phyloP scores from a whole-genome alignment of 2,329 filamentous ascomycete species.

The Pseudogymnoascus sp. region DNA sequence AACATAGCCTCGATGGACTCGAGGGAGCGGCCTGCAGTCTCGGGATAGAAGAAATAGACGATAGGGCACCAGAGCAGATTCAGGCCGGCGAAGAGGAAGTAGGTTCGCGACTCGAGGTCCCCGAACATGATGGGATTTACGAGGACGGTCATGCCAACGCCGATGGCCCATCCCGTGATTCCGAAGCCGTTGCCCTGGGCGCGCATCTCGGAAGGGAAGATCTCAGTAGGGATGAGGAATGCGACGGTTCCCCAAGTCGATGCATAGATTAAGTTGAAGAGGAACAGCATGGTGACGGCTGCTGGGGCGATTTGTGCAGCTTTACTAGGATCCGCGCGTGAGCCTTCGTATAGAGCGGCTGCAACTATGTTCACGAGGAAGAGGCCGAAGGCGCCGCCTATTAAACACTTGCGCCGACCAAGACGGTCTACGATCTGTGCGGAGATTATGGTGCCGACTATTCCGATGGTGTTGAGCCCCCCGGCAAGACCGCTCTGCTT shows the following conservation, averaged over 20 bases:
- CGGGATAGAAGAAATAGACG: constrained; percentile 42
- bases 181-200: constrained; percentile 53
- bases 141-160: constrained; percentile 46
- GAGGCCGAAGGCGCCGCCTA: constrained; percentile 39
- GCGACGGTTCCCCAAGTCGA: constrained; percentile 43
- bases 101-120: constrained; percentile 39
- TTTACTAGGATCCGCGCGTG: constrained; percentile 30
- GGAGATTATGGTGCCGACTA: constrained; percentile 43
- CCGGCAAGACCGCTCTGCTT: constrained; percentile 42
- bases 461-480: constrained; percentile 44
- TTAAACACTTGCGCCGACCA: constrained; percentile 39
- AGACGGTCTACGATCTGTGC: constrained; percentile 44
- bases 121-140: constrained; percentile 47
- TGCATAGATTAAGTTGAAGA: constrained; percentile 44
- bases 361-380: constrained; percentile 37
- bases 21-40: constrained; percentile 39
- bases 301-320: constrained; percentile 37
- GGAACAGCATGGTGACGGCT: constrained; percentile 43
- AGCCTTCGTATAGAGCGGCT: constrained; percentile 30
- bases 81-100: constrained; percentile 44
- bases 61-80: constrained; percentile 44
- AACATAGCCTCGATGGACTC: constrained; percentile 46
- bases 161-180: constrained; percentile 52
- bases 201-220: constrained; percentile 48
- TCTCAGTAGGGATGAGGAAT: constrained; percentile 46